phyloP scores from a whole-genome alignment of 352 stramenopile genomes.

The Phytophthora hibernalis region DNA sequence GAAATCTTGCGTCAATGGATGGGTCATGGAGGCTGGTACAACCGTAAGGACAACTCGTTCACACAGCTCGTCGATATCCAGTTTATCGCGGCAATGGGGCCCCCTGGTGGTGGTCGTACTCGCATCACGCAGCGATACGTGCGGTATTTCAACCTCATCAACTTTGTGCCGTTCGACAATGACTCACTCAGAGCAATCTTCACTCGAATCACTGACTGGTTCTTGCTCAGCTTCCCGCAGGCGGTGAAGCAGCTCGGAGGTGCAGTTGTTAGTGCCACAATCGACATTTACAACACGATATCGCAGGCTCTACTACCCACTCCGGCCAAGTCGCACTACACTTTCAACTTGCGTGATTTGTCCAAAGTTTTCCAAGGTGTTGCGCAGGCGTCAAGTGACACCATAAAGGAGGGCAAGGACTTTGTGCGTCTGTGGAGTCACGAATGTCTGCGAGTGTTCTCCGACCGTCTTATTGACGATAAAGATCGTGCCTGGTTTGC shows the following conservation, averaged over 20 bases:
- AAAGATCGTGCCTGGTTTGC: slow-evolving; percentile 91
- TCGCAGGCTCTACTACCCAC: slow-evolving; percentile 91
- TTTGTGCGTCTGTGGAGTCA: slow-evolving; percentile 93
- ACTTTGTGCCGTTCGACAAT: slow-evolving; percentile 93
- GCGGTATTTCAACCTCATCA: slow-evolving; percentile 94
- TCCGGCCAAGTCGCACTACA: slow-evolving; percentile 95
- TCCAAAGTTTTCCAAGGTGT: slow-evolving; percentile 95
- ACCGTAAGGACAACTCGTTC: slow-evolving; percentile 94
- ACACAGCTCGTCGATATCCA: slow-evolving; percentile 94
- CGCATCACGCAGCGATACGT: slow-evolving; percentile 94
- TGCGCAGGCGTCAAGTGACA: slow-evolving; percentile 78
- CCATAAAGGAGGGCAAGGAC: slow-evolving; percentile 84
- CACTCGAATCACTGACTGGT: slow-evolving; percentile 91
- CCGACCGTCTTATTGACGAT: slow-evolving; percentile 92
- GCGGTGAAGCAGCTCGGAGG: slow-evolving; percentile 82
- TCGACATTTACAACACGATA: slow-evolving; percentile 94
- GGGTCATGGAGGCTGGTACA: slow-evolving; percentile 95
- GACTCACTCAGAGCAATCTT: slow-evolving; percentile 91
- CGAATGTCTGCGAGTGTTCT: slow-evolving; percentile 93
- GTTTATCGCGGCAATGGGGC: slow-evolving; percentile 93
- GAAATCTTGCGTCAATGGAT: slow-evolving; percentile 95
- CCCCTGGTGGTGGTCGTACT: slow-evolving; percentile 90
- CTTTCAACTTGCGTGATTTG: slow-evolving; percentile 94
- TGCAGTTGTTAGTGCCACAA: slow-evolving; percentile 84
- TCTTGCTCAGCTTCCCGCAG: slow-evolving; percentile 80